Evolutionary conservation across 78 protist genomes (phyloP), one percentile per base, ranked within the genome.

Genomic region (Tieghemostelium lacteum): DNA sequence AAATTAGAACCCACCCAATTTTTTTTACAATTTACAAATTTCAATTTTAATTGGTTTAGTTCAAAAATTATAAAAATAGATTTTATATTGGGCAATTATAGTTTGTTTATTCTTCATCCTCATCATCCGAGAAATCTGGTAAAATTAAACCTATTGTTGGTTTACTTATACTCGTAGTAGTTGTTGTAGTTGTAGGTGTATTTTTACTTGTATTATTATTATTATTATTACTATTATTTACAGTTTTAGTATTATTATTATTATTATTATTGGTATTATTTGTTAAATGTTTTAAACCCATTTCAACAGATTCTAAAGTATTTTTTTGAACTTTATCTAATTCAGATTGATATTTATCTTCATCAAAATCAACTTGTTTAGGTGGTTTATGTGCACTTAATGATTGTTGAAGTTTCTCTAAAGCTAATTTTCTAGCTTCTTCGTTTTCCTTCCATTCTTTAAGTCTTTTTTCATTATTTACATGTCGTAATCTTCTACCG

Each of bases 401-500:
- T 50, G 24, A 39, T 50, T 63, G 24, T 75, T 73, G 26, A 50
- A 71, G 10, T 8, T 24, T 22, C 22, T 26, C 7, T n/a, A 69
- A 24, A 12, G 86, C 93, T 3, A 54, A 4, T 31, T 73, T 65
- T 58, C 65, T 55, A 1, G 31, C 62, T 33, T 76, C 92, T 14
- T 86, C 78, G 40, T 57, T 39, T 17, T 52, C 85, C 3, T 61
- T 5, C 94, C 94, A 93, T 34, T 92, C 93, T 34, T 73, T 73
- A 28, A 87, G 10, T 63, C 74, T 42, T 60, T 57, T 34, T 42
- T 88, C 96, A 26, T 70, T 58, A 42, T 91, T 87, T 8, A 89
- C 96, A 42, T 87, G 93, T 28, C 94, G 42, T 24, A 94, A 33
- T 76, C 96, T 70, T 72, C 94, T 78, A 45, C 96, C 96, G 65